These are phyloP conservation scores for Geosmithia morbida DNA, from an alignment of 2,329 filamentous ascomycete genomes.

Conservation along the genomic window DNA sequence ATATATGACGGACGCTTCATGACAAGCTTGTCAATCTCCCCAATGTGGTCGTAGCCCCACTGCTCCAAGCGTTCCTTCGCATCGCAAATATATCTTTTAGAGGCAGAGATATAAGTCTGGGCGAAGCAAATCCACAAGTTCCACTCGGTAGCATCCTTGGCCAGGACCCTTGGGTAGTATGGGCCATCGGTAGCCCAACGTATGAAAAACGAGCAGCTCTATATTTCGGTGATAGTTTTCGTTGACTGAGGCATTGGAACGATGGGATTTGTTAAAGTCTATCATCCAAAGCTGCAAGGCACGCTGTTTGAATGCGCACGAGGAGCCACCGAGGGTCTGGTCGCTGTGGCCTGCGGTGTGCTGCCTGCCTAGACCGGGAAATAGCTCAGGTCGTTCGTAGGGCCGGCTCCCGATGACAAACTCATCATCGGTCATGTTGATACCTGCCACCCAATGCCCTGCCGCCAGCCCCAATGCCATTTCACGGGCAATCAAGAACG, in stretches of 20 bases:
- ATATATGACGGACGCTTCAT: conserved; percentile 1
- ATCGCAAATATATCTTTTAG: conserved; percentile 1
- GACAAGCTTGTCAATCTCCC: background rate
- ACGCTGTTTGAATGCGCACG: background rate
- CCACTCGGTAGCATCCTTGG: background rate
- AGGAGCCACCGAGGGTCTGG: too few species aligned
- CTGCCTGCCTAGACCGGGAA: too few species aligned
- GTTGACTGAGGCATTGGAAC: background rate
- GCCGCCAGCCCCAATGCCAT: conserved; percentile 3
- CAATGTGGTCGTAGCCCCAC: background rate
- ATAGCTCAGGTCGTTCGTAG: background rate
- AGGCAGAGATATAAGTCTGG: conserved; percentile 1
- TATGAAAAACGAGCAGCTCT: background rate
- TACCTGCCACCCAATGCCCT: background rate
- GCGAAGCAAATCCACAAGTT: conserved; percentile 3
- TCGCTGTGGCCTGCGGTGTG: too few species aligned
- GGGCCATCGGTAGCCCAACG: conserved; percentile 1
- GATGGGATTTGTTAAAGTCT: conserved; percentile 1
- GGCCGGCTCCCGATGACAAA: conserved; percentile 1
- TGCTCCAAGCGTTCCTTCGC: background rate
- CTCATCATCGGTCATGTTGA: conserved; percentile 1
- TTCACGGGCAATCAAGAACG: conserved; percentile 1
- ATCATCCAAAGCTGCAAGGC: conserved; percentile 3
- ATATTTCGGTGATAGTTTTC: background rate
- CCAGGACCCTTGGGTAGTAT: conserved; percentile 3